Conservation (phyloP, 2,329 filamentous ascomycete species). For the Alternaria brassicicola region DNA sequence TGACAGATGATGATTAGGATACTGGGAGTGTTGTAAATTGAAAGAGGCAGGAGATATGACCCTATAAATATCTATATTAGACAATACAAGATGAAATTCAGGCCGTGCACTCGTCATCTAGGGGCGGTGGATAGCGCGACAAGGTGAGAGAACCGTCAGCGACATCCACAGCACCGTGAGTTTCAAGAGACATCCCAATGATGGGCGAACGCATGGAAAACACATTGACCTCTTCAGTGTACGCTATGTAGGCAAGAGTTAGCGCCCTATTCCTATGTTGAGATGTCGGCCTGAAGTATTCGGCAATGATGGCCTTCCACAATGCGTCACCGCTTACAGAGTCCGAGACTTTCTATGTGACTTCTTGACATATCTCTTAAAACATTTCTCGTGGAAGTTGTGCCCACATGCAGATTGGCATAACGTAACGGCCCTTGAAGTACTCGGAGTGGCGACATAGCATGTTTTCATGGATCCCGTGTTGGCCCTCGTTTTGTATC, state of each 20-base stretch:
- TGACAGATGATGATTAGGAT: not conserved
- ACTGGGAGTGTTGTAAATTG: not conserved
- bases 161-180: not conserved
- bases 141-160: not conserved
- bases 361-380: no score
- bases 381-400: no score
- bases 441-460: slow-evolving; percentile 11
- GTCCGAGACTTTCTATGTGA: not conserved
- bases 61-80: not conserved
- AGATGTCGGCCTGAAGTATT: no score
- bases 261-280: no score
- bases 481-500: no score
- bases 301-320: no score
- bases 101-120: not conserved
- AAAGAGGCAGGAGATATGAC: not conserved
- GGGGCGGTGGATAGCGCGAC: not conserved
- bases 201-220: no score
- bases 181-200: not conserved
- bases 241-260: no score
- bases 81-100: not conserved
- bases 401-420: no score
- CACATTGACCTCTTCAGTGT: no score
- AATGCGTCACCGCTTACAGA: no score
- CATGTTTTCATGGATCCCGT: no score
- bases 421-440: slow-evolving; percentile 12